Evolutionary conservation across 2,329 filamentous ascomycete genomes (phyloP).

Genomic region (Trichoderma endophyticum): DNA sequence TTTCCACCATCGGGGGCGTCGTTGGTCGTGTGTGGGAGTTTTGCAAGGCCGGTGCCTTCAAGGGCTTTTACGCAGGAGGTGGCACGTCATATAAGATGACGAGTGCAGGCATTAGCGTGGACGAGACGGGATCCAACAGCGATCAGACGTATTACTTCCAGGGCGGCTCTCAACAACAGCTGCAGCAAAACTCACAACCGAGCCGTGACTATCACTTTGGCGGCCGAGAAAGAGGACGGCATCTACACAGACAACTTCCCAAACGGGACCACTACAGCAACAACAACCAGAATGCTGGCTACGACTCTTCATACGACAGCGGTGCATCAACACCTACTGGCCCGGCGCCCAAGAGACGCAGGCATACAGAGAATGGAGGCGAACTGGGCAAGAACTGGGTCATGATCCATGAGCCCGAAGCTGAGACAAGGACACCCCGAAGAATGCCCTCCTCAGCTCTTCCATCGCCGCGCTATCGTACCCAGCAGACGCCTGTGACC

Average conservation of each 20-base stretch:
- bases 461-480: slow-evolving; percentile 32
- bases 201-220: not conserved
- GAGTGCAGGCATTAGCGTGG: slow-evolving; percentile 27
- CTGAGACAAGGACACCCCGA: slow-evolving; percentile 26
- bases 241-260: not conserved
- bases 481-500: slow-evolving; percentile 30
- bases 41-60: slow-evolving; percentile 69
- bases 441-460: slow-evolving; percentile 26
- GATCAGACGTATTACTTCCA: slow-evolving; percentile 34
- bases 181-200: not conserved
- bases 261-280: not conserved
- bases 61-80: slow-evolving; percentile 82
- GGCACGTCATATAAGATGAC: slow-evolving; percentile 66
- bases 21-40: slow-evolving; percentile 82
- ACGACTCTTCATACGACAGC: slow-evolving; percentile 31
- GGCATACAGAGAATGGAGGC: slow-evolving; percentile 51
- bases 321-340: slow-evolving; percentile 42
- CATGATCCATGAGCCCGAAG: slow-evolving; percentile 51
- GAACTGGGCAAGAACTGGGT: slow-evolving; percentile 69
- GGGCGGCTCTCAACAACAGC: slow-evolving; percentile 19
- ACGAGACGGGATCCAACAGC: slow-evolving; percentile 23
- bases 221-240: not conserved
- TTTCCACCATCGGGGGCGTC: slow-evolving; percentile 62
- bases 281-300: slow-evolving; percentile 20
- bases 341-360: slow-evolving; percentile 53